Percentiles rank a stretch among this genome's conserved stretches.
phyloP scores from a whole-genome alignment of 306 rosid species.

The Quercus aquifolioides region DNA sequence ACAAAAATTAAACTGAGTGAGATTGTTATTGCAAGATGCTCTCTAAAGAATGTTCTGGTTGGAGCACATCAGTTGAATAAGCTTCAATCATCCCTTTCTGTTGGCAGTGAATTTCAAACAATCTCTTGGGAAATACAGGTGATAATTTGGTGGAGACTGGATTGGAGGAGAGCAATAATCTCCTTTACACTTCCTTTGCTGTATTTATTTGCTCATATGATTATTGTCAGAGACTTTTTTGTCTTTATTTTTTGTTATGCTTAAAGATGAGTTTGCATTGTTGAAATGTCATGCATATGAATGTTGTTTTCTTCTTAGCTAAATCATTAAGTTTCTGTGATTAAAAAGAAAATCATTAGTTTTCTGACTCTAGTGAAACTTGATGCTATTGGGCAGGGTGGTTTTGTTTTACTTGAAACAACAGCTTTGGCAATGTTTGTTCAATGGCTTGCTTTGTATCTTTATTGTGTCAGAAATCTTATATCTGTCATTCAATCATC shows the following conservation, averaged over 20 bases:
- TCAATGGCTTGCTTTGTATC: constrained; percentile 45
- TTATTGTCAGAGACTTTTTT: not conserved
- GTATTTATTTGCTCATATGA: constrained; percentile 14
- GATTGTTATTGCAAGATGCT: constrained; percentile 58
- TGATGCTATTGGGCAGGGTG: constrained; percentile 69
- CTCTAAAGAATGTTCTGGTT: constrained; percentile 53
- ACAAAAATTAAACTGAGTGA: constrained; percentile 44
- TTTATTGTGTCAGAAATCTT: constrained; percentile 37
- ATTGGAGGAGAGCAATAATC: constrained; percentile 13
- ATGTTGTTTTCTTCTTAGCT: constrained; percentile 14
- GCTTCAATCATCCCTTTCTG: constrained; percentile 47
- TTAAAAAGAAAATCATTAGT: not conserved
- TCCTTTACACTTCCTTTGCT: constrained; percentile 13
- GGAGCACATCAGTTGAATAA: constrained; percentile 50
- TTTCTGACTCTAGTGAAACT: constrained; percentile 18
- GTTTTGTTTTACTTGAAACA: constrained; percentile 65
- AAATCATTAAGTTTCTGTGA: not conserved
- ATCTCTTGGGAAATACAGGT: constrained; percentile 74
- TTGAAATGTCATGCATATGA: constrained; percentile 12
- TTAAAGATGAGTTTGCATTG: not conserved
- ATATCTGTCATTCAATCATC: constrained; percentile 31
- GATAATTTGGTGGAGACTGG: constrained; percentile 28
- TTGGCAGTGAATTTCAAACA: constrained; percentile 58
- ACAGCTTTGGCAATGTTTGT: constrained; percentile 50
- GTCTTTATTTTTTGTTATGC: not conserved